phyloP scores from a whole-genome alignment of 148 eudicot genomes.

The Chenopodium album region DNA sequence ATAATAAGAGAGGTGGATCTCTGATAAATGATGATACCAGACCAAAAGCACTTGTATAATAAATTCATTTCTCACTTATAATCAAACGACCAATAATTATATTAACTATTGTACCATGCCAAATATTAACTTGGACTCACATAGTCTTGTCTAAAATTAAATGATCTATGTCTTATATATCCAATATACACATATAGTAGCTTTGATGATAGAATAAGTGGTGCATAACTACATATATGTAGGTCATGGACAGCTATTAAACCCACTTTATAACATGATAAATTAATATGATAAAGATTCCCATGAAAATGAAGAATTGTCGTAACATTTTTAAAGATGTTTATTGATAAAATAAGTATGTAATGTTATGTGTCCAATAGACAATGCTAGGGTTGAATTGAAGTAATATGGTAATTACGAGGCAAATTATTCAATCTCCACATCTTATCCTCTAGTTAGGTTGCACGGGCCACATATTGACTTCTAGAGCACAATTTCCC shows the following conservation, averaged over 20 bases:
- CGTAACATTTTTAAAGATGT: neutral
- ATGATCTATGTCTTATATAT: neutral
- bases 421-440: neutral
- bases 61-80: too few relatives aligned
- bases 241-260: neutral
- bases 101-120: too few relatives aligned
- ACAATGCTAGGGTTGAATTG: neutral
- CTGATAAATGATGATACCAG: too few relatives aligned
- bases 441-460: neutral
- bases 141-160: neutral
- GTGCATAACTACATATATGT: neutral
- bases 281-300: neutral
- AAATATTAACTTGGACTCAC: neutral
- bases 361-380: neutral
- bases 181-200: neutral
- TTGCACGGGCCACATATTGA: conserved; percentile 5
- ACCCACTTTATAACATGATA: neutral
- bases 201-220: neutral
- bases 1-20: too few relatives aligned
- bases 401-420: neutral
- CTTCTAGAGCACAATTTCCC: neutral
- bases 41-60: too few relatives aligned
- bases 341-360: too few relatives aligned
- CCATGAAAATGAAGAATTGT: neutral
- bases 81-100: too few relatives aligned